Conservation (phyloP, 495 filamentous ascomycete genomes). For the Penicillium dipodomyicola region DNA sequence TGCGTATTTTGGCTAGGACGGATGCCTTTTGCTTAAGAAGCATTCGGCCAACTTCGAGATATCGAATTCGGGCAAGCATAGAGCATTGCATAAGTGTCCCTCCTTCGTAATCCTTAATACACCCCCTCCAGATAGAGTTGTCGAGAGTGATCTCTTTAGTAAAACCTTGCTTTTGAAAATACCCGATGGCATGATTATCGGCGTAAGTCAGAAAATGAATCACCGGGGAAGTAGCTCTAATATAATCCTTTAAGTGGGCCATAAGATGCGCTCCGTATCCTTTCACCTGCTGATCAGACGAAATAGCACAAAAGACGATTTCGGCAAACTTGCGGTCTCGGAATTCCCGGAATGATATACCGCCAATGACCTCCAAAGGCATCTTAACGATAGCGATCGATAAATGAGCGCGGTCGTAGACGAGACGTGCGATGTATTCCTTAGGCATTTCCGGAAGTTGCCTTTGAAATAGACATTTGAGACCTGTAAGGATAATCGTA, state of each 20-base stretch:
- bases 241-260: conserved; percentile 98
- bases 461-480: conserved; percentile 98
- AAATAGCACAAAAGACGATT: conserved; percentile 98
- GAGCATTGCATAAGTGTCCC: conserved; percentile 99
- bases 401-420: conserved; percentile 94
- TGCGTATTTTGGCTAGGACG: conserved; percentile 89
- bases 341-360: conserved; percentile 66
- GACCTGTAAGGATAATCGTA: conserved; percentile 88
- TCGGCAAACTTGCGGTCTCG: conserved; percentile 81
- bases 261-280: conserved; percentile 97
- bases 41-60: conserved; percentile 92
- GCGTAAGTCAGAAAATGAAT: conserved; percentile 99
- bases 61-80: conserved; percentile 93
- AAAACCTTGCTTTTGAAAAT: conserved; percentile 99
- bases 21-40: conserved; percentile 94
- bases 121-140: conserved; percentile 95
- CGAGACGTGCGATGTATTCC: conserved; percentile 94
- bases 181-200: conserved; percentile 98
- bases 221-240: conserved; percentile 91
- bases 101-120: conserved; percentile 99
- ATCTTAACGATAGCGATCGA: conserved; percentile 98
- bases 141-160: conserved; percentile 97
- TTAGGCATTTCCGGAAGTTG: conserved; percentile 99
- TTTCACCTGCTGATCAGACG: conserved; percentile 96
- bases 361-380: conserved; percentile 85